Conservation (phyloP, 495 filamentous ascomycete genomes). For the Trichocladium antarcticum region DNA sequence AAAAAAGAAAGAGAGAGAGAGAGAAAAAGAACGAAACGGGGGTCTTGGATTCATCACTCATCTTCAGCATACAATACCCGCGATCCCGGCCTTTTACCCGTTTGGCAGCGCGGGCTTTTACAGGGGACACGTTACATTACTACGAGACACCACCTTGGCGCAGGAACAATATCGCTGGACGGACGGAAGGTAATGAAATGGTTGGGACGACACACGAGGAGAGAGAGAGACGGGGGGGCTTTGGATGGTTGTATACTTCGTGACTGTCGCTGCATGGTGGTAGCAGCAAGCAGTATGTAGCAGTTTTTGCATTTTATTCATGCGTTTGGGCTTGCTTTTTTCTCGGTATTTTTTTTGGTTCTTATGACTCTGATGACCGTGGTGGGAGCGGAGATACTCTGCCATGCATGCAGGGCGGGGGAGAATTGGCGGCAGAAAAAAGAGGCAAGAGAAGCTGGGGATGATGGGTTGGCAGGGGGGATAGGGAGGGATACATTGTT, state of each 20-base stretch:
- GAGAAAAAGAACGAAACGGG: not conserved
- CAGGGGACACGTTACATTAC: not conserved
- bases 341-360: not conserved
- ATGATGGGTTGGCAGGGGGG: not conserved
- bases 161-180: not conserved
- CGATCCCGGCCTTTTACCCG: not conserved
- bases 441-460: not conserved
- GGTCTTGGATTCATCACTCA: not conserved
- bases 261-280: constrained; percentile 2
- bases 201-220: not conserved
- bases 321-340: not conserved
- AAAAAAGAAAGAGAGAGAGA: not conserved
- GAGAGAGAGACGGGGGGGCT: not conserved
- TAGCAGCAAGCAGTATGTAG: not conserved
- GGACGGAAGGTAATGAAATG: not conserved
- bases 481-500: constrained; percentile 22
- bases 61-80: not conserved
- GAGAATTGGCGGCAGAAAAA: too few species aligned
- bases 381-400: too few species aligned
- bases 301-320: not conserved
- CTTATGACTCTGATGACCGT: too few species aligned
- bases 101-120: constrained; percentile 7
- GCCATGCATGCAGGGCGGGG: too few species aligned
- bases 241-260: constrained; percentile 1
- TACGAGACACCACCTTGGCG: not conserved